A percentile compares a stretch with the other conserved stretches of the same genome.
phyloP scores from a whole-genome alignment of 345 rosid species.

The Chamaenerion angustifolium region DNA sequence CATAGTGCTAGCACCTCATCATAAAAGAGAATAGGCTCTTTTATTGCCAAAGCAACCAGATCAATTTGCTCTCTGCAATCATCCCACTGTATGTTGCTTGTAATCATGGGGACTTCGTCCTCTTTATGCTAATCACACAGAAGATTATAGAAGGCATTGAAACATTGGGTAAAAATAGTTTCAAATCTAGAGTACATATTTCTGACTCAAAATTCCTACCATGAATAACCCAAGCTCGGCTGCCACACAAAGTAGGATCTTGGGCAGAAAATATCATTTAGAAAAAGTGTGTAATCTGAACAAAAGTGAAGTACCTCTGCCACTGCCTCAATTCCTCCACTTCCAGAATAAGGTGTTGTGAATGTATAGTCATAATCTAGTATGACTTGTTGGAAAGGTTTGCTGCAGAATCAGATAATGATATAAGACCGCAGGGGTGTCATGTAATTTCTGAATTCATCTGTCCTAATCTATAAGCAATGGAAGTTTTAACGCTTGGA shows the following conservation, averaged over 20 bases:
- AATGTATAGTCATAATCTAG: constrained; percentile 95
- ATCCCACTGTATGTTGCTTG: constrained; percentile 49
- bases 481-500: too few relatives aligned
- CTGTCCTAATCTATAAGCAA: too few relatives aligned
- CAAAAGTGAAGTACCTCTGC: constrained; percentile 20
- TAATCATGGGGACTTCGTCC: constrained; percentile 12
- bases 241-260: background rate
- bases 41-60: constrained; percentile 53
- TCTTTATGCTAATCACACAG: constrained; percentile 21
- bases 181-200: background rate
- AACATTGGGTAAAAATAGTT: background rate
- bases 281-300: background rate
- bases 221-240: background rate
- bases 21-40: constrained; percentile 94
- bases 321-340: constrained; percentile 40
- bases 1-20: constrained; percentile 47
- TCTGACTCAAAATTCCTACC: background rate
- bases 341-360: constrained; percentile 86
- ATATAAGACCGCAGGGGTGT: background rate
- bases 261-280: background rate
- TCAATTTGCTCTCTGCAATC: constrained; percentile 69
- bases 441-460: too few relatives aligned
- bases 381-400: constrained; percentile 82
- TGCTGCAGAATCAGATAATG: constrained; percentile 42
- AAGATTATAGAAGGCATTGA: background rate